These are phyloP conservation scores for Saccharata proteae DNA, from an alignment of 2,329 filamentous ascomycete genomes.

Conservation along the genomic window DNA sequence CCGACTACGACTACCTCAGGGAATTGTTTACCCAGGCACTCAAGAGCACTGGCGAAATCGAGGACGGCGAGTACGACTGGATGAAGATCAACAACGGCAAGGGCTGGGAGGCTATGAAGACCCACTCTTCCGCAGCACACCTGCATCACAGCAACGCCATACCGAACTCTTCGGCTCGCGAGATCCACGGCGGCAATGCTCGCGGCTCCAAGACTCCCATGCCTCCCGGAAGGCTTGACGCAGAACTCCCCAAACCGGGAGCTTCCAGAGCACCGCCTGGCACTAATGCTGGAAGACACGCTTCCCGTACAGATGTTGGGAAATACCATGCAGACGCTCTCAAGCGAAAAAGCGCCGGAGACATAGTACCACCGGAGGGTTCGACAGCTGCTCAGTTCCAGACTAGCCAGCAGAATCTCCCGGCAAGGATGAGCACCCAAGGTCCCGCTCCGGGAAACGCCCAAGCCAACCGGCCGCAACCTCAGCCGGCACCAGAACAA, in stretches of 20 bases:
- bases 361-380: slow-evolving; percentile 72
- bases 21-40: slow-evolving; percentile 93
- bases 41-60: slow-evolving; percentile 86
- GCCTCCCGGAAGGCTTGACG: slow-evolving; percentile 32
- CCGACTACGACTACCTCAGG: slow-evolving; percentile 94
- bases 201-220: slow-evolving; percentile 43
- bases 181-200: slow-evolving; percentile 64
- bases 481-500: slow-evolving; percentile 6
- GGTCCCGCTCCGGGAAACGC: slow-evolving; percentile 41
- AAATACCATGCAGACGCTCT: slow-evolving; percentile 23
- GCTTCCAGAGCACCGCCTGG: slow-evolving; percentile 40
- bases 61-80: slow-evolving; percentile 99
- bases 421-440: slow-evolving; percentile 43
- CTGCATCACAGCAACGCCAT: slow-evolving; percentile 67
- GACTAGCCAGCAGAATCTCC: slow-evolving; percentile 79
- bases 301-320: slow-evolving; percentile 7
- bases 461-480: slow-evolving; percentile 23
- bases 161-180: slow-evolving; percentile 73
- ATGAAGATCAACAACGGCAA: slow-evolving; percentile 95
- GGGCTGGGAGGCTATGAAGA: slow-evolving; percentile 75
- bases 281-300: slow-evolving; percentile 8
- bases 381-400: slow-evolving; percentile 95
- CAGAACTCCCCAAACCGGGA: slow-evolving; percentile 47
- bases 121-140: slow-evolving; percentile 58
- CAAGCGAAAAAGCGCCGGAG: slow-evolving; percentile 64